A percentile compares a stretch with the other conserved stretches of the same genome.
These are phyloP conservation scores for Nymphaea thermarum DNA, from an alignment of 164 flowering plant species.

Conservation along the genomic window DNA sequence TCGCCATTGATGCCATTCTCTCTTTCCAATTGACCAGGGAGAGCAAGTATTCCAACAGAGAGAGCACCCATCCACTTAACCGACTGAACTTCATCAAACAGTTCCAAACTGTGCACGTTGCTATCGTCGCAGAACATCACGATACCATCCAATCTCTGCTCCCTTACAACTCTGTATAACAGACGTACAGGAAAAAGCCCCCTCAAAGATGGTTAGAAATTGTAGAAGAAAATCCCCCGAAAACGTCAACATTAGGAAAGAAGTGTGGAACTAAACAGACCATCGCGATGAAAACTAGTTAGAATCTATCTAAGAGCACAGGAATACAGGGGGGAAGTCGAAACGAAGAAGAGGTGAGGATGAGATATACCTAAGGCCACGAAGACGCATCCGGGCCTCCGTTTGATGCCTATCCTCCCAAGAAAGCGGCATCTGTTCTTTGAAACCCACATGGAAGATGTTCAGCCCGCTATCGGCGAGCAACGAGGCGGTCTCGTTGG, in stretches of 20 bases:
- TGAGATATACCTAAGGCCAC: constrained; percentile 50
- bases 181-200: not conserved
- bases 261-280: too few relatives aligned
- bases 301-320: not conserved
- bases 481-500: constrained; percentile 61
- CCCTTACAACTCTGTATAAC: constrained; percentile 57
- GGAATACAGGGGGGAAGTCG: not conserved
- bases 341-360: not conserved
- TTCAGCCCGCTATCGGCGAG: constrained; percentile 44
- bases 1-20: not conserved
- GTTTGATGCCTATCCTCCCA: constrained; percentile 65
- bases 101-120: constrained; percentile 86
- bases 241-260: not conserved
- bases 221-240: not conserved
- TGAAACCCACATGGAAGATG: constrained; percentile 52
- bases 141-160: constrained; percentile 73
- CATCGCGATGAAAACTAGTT: too few relatives aligned
- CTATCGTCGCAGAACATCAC: constrained; percentile 96
- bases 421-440: constrained; percentile 43
- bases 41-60: constrained; percentile 82
- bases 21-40: constrained; percentile 22
- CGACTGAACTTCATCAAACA: constrained; percentile 87
- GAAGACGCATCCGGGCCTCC: constrained; percentile 77
- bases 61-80: constrained; percentile 87
- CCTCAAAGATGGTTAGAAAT: not conserved